These are phyloP conservation scores for Sarcodon aspratus DNA, from an alignment of 768 basidiomycete genomes.

Conservation along the genomic window DNA sequence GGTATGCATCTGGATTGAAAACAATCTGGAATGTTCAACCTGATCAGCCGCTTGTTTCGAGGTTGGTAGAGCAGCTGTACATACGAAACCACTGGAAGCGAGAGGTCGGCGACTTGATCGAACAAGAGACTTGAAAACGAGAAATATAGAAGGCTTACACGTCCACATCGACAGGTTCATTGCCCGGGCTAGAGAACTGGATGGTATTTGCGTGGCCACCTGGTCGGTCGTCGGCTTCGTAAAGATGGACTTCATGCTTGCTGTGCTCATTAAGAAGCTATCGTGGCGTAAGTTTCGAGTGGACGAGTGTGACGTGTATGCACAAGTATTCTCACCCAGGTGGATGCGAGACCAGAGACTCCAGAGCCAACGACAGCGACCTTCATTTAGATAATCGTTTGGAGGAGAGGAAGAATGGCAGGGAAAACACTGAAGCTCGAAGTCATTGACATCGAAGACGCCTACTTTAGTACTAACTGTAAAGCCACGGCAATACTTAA, in stretches of 20 bases:
- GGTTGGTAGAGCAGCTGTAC: slow-evolving; percentile 9
- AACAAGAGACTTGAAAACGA: background rate
- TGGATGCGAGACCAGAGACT: slow-evolving; percentile 67
- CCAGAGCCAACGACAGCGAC: slow-evolving; percentile 71
- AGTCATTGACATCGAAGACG: background rate
- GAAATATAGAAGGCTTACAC: slow-evolving; percentile 34
- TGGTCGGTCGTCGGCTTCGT: slow-evolving; percentile 52
- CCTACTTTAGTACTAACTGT: too few relatives aligned
- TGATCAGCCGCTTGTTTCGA: background rate
- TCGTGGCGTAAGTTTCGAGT: background rate
- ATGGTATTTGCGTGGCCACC: slow-evolving; percentile 78
- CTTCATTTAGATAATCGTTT: slow-evolving; percentile 8
- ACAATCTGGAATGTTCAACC: slow-evolving; percentile 42
- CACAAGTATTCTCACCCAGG: slow-evolving; percentile 43
- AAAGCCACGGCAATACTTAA: too few relatives aligned
- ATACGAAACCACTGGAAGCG: slow-evolving; percentile 41
- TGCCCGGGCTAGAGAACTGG: slow-evolving; percentile 29
- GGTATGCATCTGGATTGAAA: slow-evolving; percentile 67
- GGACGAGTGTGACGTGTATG: background rate
- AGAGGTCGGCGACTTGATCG: background rate
- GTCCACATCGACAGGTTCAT: slow-evolving; percentile 44
- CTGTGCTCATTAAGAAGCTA: slow-evolving; percentile 66
- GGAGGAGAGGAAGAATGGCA: background rate
- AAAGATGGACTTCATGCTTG: slow-evolving; percentile 66
- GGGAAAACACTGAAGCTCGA: background rate